Conservation (phyloP, 345 rosid genomes). For the Rhodomyrtus tomentosa region DNA sequence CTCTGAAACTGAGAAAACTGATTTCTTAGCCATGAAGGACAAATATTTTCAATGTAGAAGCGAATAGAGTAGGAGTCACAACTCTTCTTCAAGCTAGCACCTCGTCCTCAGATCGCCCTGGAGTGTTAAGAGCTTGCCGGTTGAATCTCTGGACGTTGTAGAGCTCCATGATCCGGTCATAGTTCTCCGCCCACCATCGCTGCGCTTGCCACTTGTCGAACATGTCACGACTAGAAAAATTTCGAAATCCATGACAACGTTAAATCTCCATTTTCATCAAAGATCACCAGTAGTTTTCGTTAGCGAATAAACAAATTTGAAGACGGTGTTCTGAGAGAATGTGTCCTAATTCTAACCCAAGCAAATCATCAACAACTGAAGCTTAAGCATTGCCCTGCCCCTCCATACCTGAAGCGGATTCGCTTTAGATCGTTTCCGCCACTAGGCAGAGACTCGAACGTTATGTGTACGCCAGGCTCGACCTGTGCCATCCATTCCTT, state of each 20-base stretch:
- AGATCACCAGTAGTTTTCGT: neutral
- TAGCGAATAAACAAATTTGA: neutral
- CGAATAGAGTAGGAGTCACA: neutral
- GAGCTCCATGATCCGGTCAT: slow-evolving; percentile 88
- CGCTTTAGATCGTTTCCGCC: slow-evolving; percentile 96
- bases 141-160: slow-evolving; percentile 96
- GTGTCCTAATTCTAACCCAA: neutral
- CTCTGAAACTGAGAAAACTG: slow-evolving; percentile 25
- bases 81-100: slow-evolving; percentile 11
- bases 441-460: slow-evolving; percentile 76
- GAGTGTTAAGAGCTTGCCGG: slow-evolving; percentile 85
- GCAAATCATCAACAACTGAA: neutral
- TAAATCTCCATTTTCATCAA: neutral
- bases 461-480: slow-evolving; percentile 96
- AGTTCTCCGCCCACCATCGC: slow-evolving; percentile 98
- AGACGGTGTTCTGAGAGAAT: neutral
- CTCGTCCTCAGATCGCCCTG: slow-evolving; percentile 88
- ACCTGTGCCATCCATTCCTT: slow-evolving; percentile 99
- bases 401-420: slow-evolving; percentile 69
- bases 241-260: slow-evolving; percentile 5
- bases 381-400: neutral
- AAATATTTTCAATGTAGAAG: neutral
- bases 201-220: slow-evolving; percentile 98
- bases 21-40: neutral
- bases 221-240: slow-evolving; percentile 76